Evolutionary conservation across 108 stramenopile species (phyloP).

Genomic region (Thalassiosira profunda): DNA sequence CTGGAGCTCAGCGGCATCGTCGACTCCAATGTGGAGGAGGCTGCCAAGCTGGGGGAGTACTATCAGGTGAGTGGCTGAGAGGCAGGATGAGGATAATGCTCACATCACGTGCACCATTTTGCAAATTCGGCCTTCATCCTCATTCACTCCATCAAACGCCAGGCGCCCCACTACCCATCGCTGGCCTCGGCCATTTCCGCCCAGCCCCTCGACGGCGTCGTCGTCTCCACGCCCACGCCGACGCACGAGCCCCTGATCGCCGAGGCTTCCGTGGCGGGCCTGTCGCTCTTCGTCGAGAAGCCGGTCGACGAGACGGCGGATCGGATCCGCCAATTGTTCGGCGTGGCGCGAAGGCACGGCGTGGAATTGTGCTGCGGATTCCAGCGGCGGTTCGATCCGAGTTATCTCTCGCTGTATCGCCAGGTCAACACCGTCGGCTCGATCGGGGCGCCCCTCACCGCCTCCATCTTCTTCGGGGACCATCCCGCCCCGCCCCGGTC

Average conservation of each 20-base stretch:
- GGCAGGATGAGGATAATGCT: constrained; percentile 1
- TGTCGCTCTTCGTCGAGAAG: constrained; percentile 68
- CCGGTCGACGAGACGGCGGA: constrained; percentile 69
- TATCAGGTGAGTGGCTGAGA: constrained; percentile 52
- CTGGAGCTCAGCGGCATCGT: constrained; percentile 61
- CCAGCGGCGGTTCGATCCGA: constrained; percentile 79
- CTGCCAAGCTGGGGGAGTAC: constrained; percentile 29
- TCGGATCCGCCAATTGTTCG: constrained; percentile 46
- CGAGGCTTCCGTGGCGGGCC: constrained; percentile 36
- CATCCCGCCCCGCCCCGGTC: constrained; percentile 69
- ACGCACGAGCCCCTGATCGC: constrained; percentile 56
- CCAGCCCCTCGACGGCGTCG: constrained; percentile 49
- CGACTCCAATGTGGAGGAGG: constrained; percentile 49
- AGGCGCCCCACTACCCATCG: constrained; percentile 18
- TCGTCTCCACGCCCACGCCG: constrained; percentile 64
- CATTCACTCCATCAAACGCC: background rate
- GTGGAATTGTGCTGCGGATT: constrained; percentile 74
- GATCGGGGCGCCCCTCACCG: constrained; percentile 49
- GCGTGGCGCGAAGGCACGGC: constrained; percentile 18
- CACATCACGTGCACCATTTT: constrained; percentile 5
- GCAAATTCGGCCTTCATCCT: background rate
- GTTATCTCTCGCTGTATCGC: constrained; percentile 49
- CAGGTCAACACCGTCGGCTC: constrained; percentile 21
- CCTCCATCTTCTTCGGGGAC: constrained; percentile 71
- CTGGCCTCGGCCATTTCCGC: constrained; percentile 15